Evolutionary conservation across 2,329 filamentous ascomycete genomes (phyloP), one percentile per base, ranked within the genome.

Genomic region (Diaporthe citriasiana): DNA sequence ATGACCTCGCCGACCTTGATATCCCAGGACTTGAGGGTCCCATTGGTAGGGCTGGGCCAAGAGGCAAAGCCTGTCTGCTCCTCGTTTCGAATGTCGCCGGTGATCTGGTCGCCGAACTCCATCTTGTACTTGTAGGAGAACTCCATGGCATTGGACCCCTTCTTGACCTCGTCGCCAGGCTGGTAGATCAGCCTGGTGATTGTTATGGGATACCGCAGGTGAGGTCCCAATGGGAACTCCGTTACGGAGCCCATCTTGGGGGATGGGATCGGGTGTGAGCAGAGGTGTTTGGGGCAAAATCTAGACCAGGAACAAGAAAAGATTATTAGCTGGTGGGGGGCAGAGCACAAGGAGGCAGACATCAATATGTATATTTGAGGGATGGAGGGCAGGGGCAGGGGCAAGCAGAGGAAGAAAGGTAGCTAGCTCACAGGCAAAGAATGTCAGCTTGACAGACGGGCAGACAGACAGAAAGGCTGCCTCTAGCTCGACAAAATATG

Each of bases 181-280:
- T 88, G 86, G 83, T 95, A 95, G 78, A 96, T 89, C 75, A 98
- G 89, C 83, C 94, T 93, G 79, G 92, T 95, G 84, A 99, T 93
- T 78, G 93, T 97, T 84, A 98, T 95, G 79, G 97, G 97, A 84
- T 98, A 99, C 84, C 93, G 93, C 78, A 98, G 90, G 84, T 90
- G 87, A 78, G 87, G 84, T 80, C 90, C 90, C 73, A 92, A 81
- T 72, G 83, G 85, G 73, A 92, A 82, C 63, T 68, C 63, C 75
- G 81, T 82, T 78, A 87, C 87, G 71, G 63, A 68, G 13, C 83
- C 83, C 85, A 87, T 85, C 75, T 74, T 72, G 72, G 69, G 56
- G 51, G 51, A 45, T 38, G 33, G 40, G 13, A 10, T 5, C 0
- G 60, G n/a, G 50, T 30, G 5, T 53, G 45, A 25, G 70, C 10